These are phyloP conservation scores for Eucalyptus caleyi DNA, from an alignment of 345 rosid species.

Conservation along the genomic window DNA sequence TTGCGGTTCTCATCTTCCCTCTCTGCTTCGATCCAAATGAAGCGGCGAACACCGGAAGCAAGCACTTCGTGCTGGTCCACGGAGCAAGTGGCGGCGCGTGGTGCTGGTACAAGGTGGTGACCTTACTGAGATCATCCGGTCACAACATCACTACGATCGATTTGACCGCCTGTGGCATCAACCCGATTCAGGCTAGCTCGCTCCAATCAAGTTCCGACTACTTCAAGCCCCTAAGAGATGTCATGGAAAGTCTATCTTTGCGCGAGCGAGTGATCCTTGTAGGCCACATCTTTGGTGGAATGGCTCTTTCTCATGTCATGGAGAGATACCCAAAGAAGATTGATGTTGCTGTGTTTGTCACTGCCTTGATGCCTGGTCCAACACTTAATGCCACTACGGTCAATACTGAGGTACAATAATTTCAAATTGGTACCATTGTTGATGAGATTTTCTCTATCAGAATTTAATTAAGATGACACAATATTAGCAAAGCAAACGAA, in stretches of 20 bases:
- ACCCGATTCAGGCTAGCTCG: not conserved
- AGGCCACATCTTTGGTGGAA: constrained; percentile 23
- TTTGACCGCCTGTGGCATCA: constrained; percentile 15
- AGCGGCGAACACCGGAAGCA: not conserved
- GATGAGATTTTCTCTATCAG: not conserved
- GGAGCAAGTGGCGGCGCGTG: constrained; percentile 23
- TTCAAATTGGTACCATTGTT: accelerated
- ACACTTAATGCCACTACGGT: constrained; percentile 8
- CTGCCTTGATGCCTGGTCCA: constrained; percentile 25
- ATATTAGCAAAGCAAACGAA: not conserved
- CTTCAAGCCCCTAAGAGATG: constrained; percentile 2
- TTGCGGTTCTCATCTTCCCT: not conserved
- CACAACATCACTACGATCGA: constrained; percentile 15
- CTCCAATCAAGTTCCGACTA: constrained; percentile 7
- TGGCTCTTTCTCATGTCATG: constrained; percentile 22
- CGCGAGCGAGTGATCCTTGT: constrained; percentile 14
- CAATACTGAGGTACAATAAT: not conserved
- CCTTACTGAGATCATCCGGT: constrained; percentile 4
- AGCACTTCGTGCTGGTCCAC: constrained; percentile 21
- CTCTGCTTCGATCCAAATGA: not conserved
- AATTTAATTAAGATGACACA: not conserved
- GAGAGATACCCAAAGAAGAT: constrained; percentile 12
- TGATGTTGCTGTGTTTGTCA: constrained; percentile 3
- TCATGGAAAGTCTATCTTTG: not conserved
- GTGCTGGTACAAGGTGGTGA: constrained; percentile 19